phyloP scores from a whole-genome alignment of 805 yeast genomes.

The Metschnikowia colocasiae region DNA sequence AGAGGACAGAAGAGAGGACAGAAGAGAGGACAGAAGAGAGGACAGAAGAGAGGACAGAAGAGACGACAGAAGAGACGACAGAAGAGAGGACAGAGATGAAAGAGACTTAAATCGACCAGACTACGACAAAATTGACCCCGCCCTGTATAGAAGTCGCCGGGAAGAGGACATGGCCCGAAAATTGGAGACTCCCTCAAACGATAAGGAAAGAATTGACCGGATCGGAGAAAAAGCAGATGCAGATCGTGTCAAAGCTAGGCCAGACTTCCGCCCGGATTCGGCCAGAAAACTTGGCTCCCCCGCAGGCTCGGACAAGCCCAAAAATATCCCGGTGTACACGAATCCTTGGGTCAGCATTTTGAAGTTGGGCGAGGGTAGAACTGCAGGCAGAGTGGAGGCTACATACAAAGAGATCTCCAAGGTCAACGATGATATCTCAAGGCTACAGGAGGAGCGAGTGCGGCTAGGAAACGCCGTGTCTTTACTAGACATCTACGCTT shows the following conservation, averaged over 20 bases:
- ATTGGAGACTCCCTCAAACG: background rate
- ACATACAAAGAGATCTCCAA: constrained; percentile 24
- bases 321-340: constrained; percentile 1
- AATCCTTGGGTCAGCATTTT: constrained; percentile 35
- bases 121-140: background rate
- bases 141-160: background rate
- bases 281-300: background rate
- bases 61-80: background rate
- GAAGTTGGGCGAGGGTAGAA: constrained; percentile 25
- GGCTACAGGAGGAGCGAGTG: constrained; percentile 24
- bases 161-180: background rate
- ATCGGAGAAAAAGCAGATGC: background rate
- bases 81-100: background rate
- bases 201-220: background rate
- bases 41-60: background rate
- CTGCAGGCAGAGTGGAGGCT: constrained; percentile 24
- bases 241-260: background rate
- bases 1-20: background rate
- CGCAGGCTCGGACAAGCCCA: background rate
- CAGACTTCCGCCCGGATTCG: background rate
- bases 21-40: background rate
- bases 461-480: constrained; percentile 18
- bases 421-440: constrained; percentile 24
- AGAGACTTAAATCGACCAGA: background rate
- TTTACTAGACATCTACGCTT: constrained; percentile 21